Conservation (phyloP, 2,329 filamentous ascomycete species). For the Bipolaris sorokiniana region DNA sequence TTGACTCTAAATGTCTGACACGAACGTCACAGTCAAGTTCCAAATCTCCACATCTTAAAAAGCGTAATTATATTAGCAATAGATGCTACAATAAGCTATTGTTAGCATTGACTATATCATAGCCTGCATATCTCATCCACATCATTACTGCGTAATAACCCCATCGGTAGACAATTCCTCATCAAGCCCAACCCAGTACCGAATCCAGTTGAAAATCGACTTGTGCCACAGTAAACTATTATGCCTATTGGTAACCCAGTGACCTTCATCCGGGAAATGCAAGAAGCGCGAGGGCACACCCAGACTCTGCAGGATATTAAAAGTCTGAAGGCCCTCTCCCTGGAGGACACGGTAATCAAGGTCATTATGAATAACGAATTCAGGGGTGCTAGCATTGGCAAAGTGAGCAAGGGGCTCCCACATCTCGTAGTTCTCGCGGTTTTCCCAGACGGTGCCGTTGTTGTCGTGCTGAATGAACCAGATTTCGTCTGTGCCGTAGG, state of each 20-base stretch:
- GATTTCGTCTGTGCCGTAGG: conserved; percentile 59
- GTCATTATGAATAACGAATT: conserved; percentile 86
- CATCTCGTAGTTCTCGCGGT: conserved; percentile 57
- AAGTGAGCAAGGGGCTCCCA: conserved; percentile 65
- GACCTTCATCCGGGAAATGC: conserved; percentile 79
- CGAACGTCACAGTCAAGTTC: too few relatives aligned
- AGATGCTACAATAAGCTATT: too few relatives aligned
- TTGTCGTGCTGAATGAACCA: conserved; percentile 59
- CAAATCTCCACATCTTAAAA: too few relatives aligned
- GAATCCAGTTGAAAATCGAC: conserved; percentile 47
- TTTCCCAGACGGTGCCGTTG: conserved; percentile 48
- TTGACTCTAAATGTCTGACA: too few relatives aligned
- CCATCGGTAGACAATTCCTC: conserved; percentile 39
- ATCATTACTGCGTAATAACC: conserved; percentile 39
- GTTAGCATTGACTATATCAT: neutral
- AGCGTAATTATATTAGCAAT: too few relatives aligned
- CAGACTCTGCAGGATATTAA: conserved; percentile 81
- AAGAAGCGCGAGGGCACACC: conserved; percentile 78
- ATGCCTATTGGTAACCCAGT: conserved; percentile 87
- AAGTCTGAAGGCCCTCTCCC: conserved; percentile 80
- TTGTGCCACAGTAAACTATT: conserved; percentile 90
- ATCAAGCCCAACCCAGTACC: conserved; percentile 40
- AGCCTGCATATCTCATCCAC: neutral
- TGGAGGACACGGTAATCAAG: conserved; percentile 90
- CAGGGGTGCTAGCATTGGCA: conserved; percentile 80